A percentile compares a stretch with the other conserved stretches of the same genome.
Conservation (phyloP, 1,139 yeast genomes). For the Saccharomyces pastorianus region DNA sequence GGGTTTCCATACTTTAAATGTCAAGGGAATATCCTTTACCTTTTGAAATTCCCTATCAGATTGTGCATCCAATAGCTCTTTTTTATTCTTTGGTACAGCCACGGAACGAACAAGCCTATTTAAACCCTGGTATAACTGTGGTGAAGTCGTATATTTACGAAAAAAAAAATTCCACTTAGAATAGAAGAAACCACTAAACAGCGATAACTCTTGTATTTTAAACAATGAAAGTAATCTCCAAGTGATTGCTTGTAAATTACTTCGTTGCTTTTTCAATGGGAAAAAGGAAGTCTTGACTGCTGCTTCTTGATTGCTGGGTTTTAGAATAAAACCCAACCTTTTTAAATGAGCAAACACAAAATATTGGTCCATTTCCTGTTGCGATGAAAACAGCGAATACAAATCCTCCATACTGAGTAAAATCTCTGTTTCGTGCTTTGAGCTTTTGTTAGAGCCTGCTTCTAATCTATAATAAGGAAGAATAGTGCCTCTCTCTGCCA, state of each 20-base stretch:
- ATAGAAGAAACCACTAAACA: slow-evolving; percentile 24
- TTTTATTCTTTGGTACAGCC: slow-evolving; percentile 15
- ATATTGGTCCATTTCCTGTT: slow-evolving; percentile 47
- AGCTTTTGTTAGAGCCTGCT: slow-evolving; percentile 15
- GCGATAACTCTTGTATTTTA: slow-evolving; percentile 17
- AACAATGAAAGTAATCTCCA: slow-evolving; percentile 14
- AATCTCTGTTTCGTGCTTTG: slow-evolving; percentile 30
- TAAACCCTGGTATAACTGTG: slow-evolving; percentile 37
- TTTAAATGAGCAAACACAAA: slow-evolving; percentile 70
- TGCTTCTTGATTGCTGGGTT: slow-evolving; percentile 8
- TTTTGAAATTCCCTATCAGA: neutral
- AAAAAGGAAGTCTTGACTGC: slow-evolving; percentile 13
- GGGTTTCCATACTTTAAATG: slow-evolving; percentile 83
- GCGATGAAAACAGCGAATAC: slow-evolving; percentile 44
- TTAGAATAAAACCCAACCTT: slow-evolving; percentile 69
- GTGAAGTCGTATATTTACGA: slow-evolving; percentile 34
- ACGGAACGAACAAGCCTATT: slow-evolving; percentile 33
- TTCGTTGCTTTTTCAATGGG: slow-evolving; percentile 12
- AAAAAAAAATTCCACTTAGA: slow-evolving; percentile 23
- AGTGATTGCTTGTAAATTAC: slow-evolving; percentile 7
- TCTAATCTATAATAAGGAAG: slow-evolving; percentile 40
- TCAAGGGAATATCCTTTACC: slow-evolving; percentile 10
- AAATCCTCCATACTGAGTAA: slow-evolving; percentile 59
- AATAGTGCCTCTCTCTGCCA: slow-evolving; percentile 78
- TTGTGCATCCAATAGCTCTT: slow-evolving; percentile 7